phyloP scores from a whole-genome alignment of 176 grass and related monocot species.

The Oryza meridionalis region DNA sequence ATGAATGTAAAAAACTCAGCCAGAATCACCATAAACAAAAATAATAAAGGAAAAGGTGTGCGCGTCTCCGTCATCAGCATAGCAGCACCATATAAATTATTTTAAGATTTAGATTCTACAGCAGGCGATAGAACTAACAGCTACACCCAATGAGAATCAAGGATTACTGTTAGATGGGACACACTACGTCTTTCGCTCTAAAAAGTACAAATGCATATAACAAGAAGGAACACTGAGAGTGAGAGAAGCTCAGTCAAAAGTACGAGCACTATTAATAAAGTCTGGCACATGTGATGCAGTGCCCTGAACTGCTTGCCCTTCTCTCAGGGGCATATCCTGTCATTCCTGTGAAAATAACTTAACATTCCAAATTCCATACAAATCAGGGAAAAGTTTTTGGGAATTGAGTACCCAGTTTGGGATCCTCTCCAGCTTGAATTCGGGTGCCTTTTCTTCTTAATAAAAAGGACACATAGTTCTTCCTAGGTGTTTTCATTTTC shows the following conservation, averaged over 20 bases:
- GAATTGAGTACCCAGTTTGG: not conserved
- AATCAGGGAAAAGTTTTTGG: not conserved
- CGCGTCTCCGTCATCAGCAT: not conserved
- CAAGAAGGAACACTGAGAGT: not conserved
- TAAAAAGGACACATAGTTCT: no score
- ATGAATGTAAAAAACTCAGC: constrained; percentile 14
- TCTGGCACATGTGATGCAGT: not conserved
- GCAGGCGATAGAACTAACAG: not conserved
- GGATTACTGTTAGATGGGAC: not conserved
- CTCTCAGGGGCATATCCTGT: not conserved
- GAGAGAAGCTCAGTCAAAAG: not conserved
- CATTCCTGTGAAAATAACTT: not conserved
- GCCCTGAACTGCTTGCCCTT: not conserved
- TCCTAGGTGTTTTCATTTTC: no score
- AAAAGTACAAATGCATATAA: not conserved
- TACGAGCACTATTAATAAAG: not conserved
- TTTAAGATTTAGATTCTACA: not conserved
- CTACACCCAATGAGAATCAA: not conserved
- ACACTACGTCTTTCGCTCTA: not conserved
- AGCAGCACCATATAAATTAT: not conserved
- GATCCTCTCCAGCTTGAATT: not conserved
- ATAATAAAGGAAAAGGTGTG: not conserved
- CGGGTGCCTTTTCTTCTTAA: not conserved
- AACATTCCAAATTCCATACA: not conserved
- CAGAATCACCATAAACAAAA: not conserved